Evolutionary conservation across 345 rosid species (phyloP).

Genomic region (Mangifera indica): DNA sequence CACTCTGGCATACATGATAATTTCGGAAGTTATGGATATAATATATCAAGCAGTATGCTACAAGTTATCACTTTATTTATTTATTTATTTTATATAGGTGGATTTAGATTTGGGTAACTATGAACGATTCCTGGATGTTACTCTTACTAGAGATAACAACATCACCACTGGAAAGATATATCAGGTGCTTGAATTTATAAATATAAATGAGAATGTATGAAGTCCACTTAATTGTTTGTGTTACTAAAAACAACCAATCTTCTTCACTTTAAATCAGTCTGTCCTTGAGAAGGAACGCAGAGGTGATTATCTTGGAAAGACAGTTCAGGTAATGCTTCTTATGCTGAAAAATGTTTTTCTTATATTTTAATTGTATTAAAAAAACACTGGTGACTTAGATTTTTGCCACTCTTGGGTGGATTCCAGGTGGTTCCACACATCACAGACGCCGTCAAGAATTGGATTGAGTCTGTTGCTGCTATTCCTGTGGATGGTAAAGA

Average conservation of each 20-base stretch:
- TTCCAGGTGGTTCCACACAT: constrained; percentile 92
- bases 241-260: constrained; percentile 5
- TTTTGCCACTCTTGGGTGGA: constrained; percentile 18
- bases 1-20: neutral
- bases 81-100: constrained; percentile 50
- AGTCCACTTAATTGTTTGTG: constrained; percentile 3
- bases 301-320: constrained; percentile 93
- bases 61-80: constrained; percentile 22
- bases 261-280: constrained; percentile 42
- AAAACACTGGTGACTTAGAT: neutral
- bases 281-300: constrained; percentile 85
- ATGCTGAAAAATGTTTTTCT: neutral
- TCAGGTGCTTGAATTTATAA: constrained; percentile 56
- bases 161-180: constrained; percentile 96
- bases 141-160: constrained; percentile 85
- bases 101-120: constrained; percentile 97
- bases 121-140: constrained; percentile 86
- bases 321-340: constrained; percentile 67
- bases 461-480: constrained; percentile 71
- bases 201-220: constrained; percentile 5
- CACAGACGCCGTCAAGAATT: constrained; percentile 88
- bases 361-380: constrained; percentile 4
- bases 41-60: constrained; percentile 8
- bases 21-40: neutral
- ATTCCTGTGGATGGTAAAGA: constrained; percentile 92